Evolutionary conservation across 495 filamentous ascomycete genomes (phyloP), one percentile per base, ranked within the genome.

Genomic region (Neurospora sp.): DNA sequence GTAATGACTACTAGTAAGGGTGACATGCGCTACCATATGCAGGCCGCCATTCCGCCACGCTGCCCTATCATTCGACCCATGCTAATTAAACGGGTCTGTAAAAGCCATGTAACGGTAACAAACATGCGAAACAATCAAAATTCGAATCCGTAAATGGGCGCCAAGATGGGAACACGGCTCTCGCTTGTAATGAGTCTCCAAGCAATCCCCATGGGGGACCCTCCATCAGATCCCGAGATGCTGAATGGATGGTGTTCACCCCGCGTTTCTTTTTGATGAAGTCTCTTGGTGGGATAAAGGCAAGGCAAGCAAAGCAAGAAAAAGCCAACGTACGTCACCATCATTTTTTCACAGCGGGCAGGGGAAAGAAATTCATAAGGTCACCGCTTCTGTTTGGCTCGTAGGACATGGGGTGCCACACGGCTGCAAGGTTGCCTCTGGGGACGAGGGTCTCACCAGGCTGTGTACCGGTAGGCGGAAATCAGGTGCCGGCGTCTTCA

Each of bases 361-460:
- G 12, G 53, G 31, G 14, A 65, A 48, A 65, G 14, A 31, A 65
- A 65, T 31, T 65, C 53, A 65, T 65, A 65, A 35, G 53, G 53
- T 65, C 53, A 65, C 53, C 53, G 53, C 69, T 44, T 70, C 22
- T 53, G 40, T 40, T 31, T 27, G 69, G 69, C 22, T 27, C 31
- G 27, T 65, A 35, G 27, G 27, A 65, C 53, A 35, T 70, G 44
- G 70, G 73, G 73, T 74, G 73, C 70, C 74, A 75, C 74, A 72
- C 74, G 71, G 74, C 71, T 72, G 69, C 69, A 70, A 73, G 71
- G 74, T 73, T 74, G 74, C 74, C 72, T 75, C 73, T 41, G 1
- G 31, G 27, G 27, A 65, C 27, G 27, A 65, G 44, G 72, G 69
- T 75, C 61, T 73, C 74, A 70, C 72, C 74, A 68, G 74, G 72